Evolutionary conservation across 2,329 filamentous ascomycete genomes (phyloP).

Genomic region (Aspergillus luchuensis): DNA sequence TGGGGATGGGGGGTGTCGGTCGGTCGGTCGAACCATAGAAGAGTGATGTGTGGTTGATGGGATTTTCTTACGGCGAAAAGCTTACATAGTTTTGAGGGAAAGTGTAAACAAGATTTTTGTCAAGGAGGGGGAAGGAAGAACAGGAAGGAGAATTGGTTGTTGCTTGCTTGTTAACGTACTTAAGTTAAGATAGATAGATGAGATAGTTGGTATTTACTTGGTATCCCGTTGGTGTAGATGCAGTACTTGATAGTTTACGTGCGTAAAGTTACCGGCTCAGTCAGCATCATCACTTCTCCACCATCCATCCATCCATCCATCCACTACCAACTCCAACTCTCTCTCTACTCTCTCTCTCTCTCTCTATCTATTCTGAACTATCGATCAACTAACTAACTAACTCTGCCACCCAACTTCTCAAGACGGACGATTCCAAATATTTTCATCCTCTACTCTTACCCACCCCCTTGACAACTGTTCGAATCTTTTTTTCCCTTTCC

Average conservation of each 20-base stretch:
- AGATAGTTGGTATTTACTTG: no score
- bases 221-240: no score
- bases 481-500: neutral
- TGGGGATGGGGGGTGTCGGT: no score
- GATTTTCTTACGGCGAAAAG: neutral
- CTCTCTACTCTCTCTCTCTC: neutral
- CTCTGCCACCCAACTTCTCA: no score
- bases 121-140: neutral
- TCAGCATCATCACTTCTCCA: neutral
- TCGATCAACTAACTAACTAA: no score
- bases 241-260: no score
- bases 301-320: neutral
- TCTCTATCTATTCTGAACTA: neutral
- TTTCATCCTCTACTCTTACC: neutral
- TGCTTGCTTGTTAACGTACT: neutral
- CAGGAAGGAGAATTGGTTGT: neutral
- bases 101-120: neutral
- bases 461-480: neutral
- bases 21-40: neutral
- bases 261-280: neutral
- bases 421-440: neutral
- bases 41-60: neutral
- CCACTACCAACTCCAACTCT: neutral
- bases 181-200: neutral
- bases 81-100: constrained; percentile 1